Percentiles rank a stretch among this genome's conserved stretches.
phyloP scores from a whole-genome alignment of 352 stramenopile species.

The Pythium chondricola region DNA sequence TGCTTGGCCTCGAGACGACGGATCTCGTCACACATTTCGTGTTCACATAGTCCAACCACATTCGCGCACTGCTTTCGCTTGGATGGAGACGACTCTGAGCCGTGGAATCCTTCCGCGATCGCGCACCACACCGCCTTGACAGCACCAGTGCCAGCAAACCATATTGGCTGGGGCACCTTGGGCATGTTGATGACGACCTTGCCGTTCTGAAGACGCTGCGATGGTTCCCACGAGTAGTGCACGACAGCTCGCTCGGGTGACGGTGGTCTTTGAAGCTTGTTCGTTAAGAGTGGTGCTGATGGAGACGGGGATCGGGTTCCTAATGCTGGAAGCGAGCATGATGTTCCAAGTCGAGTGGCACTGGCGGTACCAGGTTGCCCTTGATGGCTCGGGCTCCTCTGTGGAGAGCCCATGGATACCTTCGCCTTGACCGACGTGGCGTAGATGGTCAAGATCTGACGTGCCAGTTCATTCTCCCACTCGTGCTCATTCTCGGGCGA shows the following conservation, averaged over 20 bases:
- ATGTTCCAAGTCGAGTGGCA: constrained; percentile 1
- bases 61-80: constrained; percentile 1
- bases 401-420: constrained; percentile 5
- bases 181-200: constrained; percentile 80
- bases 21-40: constrained; percentile 72
- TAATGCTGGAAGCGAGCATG: constrained; percentile 21
- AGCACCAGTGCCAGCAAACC: constrained; percentile 76
- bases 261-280: neutral
- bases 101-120: constrained; percentile 46
- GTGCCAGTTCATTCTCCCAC: constrained; percentile 89
- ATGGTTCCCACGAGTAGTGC: constrained; percentile 67
- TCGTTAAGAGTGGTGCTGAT: neutral
- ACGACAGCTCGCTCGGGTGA: constrained; percentile 16
- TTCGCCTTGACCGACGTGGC: constrained; percentile 67
- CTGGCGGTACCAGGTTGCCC: no score
- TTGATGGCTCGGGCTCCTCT: neutral
- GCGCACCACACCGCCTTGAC: constrained; percentile 82
- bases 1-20: constrained; percentile 73
- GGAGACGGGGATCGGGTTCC: neutral
- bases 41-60: constrained; percentile 35
- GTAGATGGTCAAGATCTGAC: constrained; percentile 88
- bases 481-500: constrained; percentile 57
- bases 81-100: constrained; percentile 12
- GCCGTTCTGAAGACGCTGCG: constrained; percentile 42
- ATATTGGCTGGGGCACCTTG: constrained; percentile 72